Conservation (phyloP, 192 early-diverging fungal genomes). For the Haplosporangium gracile region DNA sequence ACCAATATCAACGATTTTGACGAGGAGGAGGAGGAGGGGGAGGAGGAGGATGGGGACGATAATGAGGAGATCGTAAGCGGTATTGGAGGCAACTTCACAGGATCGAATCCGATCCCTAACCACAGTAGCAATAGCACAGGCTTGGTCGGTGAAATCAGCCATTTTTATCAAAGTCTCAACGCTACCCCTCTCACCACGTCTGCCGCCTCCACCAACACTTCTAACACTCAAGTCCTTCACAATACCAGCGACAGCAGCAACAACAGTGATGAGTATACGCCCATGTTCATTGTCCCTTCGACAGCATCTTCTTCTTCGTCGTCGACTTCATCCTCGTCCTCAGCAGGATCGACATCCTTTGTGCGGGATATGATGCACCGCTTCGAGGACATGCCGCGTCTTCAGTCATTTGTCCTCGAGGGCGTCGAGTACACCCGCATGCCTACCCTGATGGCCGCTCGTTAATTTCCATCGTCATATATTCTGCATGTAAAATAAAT, state of each 20-base stretch:
- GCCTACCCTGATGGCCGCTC: background rate
- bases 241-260: background rate
- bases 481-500: too few species aligned
- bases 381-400: constrained; percentile 4
- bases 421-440: constrained; percentile 21
- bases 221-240: background rate
- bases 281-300: background rate
- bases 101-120: background rate
- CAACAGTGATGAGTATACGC: background rate
- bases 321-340: background rate
- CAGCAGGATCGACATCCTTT: background rate
- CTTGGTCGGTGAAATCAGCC: background rate
- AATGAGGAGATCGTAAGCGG: background rate
- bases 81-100: background rate
- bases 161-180: background rate
- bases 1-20: background rate
- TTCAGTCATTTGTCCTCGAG: constrained; percentile 28
- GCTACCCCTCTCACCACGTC: background rate
- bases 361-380: constrained; percentile 2
- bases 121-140: background rate
- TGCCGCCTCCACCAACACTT: background rate
- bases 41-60: background rate
- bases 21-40: background rate
- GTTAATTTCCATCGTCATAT: background rate
- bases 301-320: background rate